Base-by-base conservation (phyloP, 2,329 filamentous ascomycete genomes). In the Fusarium coicis region DNA sequence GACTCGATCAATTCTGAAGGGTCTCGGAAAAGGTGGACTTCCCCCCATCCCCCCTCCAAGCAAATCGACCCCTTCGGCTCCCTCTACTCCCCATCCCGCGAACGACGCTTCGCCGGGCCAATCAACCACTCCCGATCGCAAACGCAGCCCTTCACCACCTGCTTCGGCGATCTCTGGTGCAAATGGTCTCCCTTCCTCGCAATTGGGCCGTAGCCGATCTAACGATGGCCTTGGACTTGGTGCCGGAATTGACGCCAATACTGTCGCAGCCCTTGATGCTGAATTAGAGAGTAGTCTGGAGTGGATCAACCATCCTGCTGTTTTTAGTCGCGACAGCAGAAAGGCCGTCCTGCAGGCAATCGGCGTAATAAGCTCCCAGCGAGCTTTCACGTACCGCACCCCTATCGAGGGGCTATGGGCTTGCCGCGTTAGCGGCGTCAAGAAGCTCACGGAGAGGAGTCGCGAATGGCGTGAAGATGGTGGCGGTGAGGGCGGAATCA, bases 281-380 rank as follows among this genome's bases (percentile, higher is more conserved):
- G 96, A 99, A 81, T 89, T 99, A 39, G 94, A 97, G 80, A 90
- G 93, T 39, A 94, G 93, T 56, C 85, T 99, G 21, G 96, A 99
- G 83, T 99, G 96, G 96, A 98, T 99, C 82, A 95, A 93, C 80
- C 96, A 99, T 79, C 96, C 96, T 4, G 95, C 95, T 4, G 94
- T 98, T 5, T 99, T 99, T 80, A 92, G 93, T 14, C 91, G 96
- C 42, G 96, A 99, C 81, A 96, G 93, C 65, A 92, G 96, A 78
- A 99, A 99, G 85, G 94, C 96, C 9, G 95, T 99, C 5, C 87
- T 99, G 30, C 96, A 99, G 82, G 94, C 95, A 21, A 98, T 99
- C 74, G 96, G 96, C 11, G 95, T 98, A 70, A 98, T 99, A 76
- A 96, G 93, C 79, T 97, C 93, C 11, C 96, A 99, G 83, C 90